Base-by-base conservation (phyloP, 805 yeast genomes). In the Ogataea glucozyma region DNA sequence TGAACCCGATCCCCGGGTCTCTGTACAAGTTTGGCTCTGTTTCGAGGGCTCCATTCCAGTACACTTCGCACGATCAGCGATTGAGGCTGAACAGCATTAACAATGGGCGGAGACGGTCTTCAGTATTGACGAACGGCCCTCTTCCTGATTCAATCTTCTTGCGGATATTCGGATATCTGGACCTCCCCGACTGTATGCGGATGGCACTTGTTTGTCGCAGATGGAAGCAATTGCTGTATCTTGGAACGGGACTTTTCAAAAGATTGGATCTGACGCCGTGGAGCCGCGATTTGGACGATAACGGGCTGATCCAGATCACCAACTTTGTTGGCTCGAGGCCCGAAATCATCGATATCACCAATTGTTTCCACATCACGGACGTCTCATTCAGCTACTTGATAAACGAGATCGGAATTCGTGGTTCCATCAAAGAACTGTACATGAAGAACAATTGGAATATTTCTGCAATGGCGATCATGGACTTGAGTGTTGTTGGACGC, bases 391-490 rank as follows among this genome's bases (percentile, higher is more conserved):
- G 81, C 33, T 80, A 79, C 54, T 68, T 85, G 70, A 79, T 85
- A 16, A 83, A 79, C 53, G 86, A 83, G 51, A 72, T 83, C 41
- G 89, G 89, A 2, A 79, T 82, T 52, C 58, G 78, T 29, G 88
- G 88, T 3, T 69, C 71, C 23, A 73, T 85, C 33, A 67, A 69
- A 40, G 62, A 64, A 8, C 64, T 85, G 38, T 73, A 71, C 46
- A 82, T 85, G 88, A 71, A 70, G 47, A 78, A 85, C 12, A 82
- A 78, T 36, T 85, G 91, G 91, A 87, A 83, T 52, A 79, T 85
- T 7, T 76, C 83, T 46, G 87, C 88, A 2, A 81, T 83, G 87
- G 85, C 90, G 2, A 82, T 85, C 22, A 83, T 85, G 88, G 91
- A 85, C 58, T 62, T 85, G 31, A 75, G 88, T 1, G 80, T 76